Percentiles rank a stretch among this genome's conserved stretches.
Evolutionary conservation across 2,329 filamentous ascomycete genomes (phyloP).

Genomic region (Pleomassaria siparia): DNA sequence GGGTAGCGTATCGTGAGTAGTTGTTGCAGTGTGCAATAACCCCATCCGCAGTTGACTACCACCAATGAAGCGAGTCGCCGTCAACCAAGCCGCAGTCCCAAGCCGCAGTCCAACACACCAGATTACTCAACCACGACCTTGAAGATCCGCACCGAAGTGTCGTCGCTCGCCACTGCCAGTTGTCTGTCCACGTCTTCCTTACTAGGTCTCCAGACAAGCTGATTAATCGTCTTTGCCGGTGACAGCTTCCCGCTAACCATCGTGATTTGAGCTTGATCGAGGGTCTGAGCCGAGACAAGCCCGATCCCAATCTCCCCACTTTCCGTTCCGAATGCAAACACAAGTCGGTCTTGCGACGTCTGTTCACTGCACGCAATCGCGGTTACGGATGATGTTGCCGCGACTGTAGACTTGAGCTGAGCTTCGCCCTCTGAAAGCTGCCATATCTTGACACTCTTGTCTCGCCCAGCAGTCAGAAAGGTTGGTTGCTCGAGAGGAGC

Average conservation of each 20-base stretch:
- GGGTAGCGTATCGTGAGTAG: too few relatives aligned
- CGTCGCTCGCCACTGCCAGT: conserved; percentile 46
- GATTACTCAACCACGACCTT: too few relatives aligned
- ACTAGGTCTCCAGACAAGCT: conserved; percentile 36
- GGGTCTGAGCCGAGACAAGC: conserved; percentile 1
- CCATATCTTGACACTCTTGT: conserved; percentile 76
- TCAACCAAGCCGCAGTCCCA: too few relatives aligned
- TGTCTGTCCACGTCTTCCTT: conserved; percentile 18
- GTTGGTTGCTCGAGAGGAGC: conserved; percentile 49
- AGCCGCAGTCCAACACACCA: too few relatives aligned
- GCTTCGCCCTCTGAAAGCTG: conserved; percentile 28
- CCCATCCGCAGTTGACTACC: too few relatives aligned
- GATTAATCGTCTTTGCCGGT: conserved; percentile 34
- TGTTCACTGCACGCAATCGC: conserved; percentile 26
- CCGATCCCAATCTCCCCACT: conserved; percentile 29
- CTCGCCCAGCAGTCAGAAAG: conserved; percentile 88
- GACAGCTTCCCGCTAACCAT: conserved; percentile 16
- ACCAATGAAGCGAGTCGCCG: too few relatives aligned
- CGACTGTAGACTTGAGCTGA: conserved; percentile 25
- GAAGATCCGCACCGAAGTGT: conserved; percentile 43
- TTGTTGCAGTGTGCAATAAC: too few relatives aligned
- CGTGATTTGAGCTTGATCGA: conserved; percentile 18
- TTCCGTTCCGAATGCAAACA: conserved; percentile 39
- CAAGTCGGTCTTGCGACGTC: background rate
- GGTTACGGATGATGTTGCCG: conserved; percentile 29